Evolutionary conservation across 495 filamentous ascomycete genomes (phyloP).

Genomic region (Geopyxis carbonaria): DNA sequence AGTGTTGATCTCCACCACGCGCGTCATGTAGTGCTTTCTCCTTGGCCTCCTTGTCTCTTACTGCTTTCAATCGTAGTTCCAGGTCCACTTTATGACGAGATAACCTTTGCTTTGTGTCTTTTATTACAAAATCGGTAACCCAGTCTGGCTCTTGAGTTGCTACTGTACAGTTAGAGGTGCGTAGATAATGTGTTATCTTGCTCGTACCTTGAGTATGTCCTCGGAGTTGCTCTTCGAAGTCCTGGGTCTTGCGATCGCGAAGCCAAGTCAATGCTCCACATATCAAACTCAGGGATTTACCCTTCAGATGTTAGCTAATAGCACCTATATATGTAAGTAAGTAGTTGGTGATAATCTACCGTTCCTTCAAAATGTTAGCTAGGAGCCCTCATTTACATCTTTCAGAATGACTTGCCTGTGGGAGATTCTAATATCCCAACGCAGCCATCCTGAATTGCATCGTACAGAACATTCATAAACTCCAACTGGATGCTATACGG

Average conservation of each 20-base stretch:
- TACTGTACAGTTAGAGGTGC: constrained; percentile 14
- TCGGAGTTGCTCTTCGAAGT: constrained; percentile 38
- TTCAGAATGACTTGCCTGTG: no score
- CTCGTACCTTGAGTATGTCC: constrained; percentile 19
- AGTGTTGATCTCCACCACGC: constrained; percentile 11
- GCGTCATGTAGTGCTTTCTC: constrained; percentile 34
- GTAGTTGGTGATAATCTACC: background rate
- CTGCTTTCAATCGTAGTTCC: constrained; percentile 48
- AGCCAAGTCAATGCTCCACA: constrained; percentile 89
- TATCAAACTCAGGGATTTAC: constrained; percentile 94
- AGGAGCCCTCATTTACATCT: no score
- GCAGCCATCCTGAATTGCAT: constrained; percentile 59
- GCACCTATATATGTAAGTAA: constrained; percentile 21
- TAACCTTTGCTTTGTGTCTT: constrained; percentile 49
- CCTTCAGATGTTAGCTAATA: constrained; percentile 32
- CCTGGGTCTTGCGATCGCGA: constrained; percentile 58
- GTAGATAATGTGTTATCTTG: background rate
- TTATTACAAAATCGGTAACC: constrained; percentile 60
- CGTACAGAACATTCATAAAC: constrained; percentile 79
- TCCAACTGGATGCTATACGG: constrained; percentile 81
- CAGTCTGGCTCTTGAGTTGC: constrained; percentile 72
- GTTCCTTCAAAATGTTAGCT: background rate
- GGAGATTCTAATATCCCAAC: constrained; percentile 89
- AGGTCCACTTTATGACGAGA: constrained; percentile 49
- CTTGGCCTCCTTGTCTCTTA: constrained; percentile 50